Evolutionary conservation across 2,329 filamentous ascomycete genomes (phyloP), one percentile per base, ranked within the genome.

Genomic region (Pseudocercospora vitis): DNA sequence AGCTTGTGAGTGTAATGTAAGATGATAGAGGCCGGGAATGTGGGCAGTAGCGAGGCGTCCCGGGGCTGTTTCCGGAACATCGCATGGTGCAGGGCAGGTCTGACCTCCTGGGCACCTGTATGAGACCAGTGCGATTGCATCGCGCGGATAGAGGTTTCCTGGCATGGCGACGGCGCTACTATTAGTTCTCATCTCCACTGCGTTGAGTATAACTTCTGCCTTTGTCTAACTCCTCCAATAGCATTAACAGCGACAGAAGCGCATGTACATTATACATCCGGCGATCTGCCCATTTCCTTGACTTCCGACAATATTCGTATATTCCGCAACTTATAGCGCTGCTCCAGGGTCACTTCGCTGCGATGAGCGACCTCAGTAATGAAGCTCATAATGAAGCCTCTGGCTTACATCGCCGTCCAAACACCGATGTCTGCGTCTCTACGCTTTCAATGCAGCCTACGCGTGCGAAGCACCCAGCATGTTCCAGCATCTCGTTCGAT

Each of bases 1-100:
- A n/a, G 19, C 9, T 21, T 37, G 49, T 50, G 28, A 37, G 44
- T 32, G 40, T 42, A 29, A 49, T 50, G 47, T 42, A 48, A 26
- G 35, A 57, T 47, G 31, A 32, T 26, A 31, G 16, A 37, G 14
- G 16, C 4, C n/a, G n/a, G 24, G 18, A 8, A 44, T 32, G 39
- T n/a, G 18, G 8, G 48, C 23, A 50, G 23, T 14, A 42, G 35
- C 29, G 39, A 23, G 40, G 39, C 7, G 31, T 50, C 37, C 19
- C 21, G 21, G 16, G 6, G 35, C 39, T 29, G 26, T 11, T 29
- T 29, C 11, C 11, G 26, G 11, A 6, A 11, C 6, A 29, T 11
- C 6, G 11, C 26, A 29, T n/a, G n/a, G n/a, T n/a, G n/a, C n/a
- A n/a, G 12, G 23, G 16, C 7, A 35, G 48, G 37, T 42, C 11